Base-by-base conservation (phyloP, 78 protist genomes). In the Bigelowiella natans region DNA sequence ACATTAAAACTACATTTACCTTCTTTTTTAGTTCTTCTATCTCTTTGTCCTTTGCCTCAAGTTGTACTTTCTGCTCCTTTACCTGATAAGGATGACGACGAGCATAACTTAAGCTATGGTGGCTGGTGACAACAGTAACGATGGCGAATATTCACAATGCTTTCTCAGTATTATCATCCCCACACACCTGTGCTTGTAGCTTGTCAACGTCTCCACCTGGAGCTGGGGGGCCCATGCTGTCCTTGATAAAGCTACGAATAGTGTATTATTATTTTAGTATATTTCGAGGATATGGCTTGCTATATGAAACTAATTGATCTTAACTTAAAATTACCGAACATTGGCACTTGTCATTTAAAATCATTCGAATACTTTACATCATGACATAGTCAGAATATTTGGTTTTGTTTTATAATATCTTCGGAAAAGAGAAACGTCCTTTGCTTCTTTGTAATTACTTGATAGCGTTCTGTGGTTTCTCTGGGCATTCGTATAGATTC, bases 381-480 rank as follows among this genome's bases (percentile, higher is more conserved):
- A n/a, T n/a, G n/a, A n/a, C n/a, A n/a, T n/a, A n/a, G n/a, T n/a
- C n/a, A n/a, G n/a, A n/a, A n/a, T n/a, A n/a, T n/a, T n/a, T n/a
- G n/a, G n/a, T n/a, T n/a, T n/a, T n/a, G n/a, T n/a, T n/a, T n/a
- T n/a, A n/a, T n/a, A n/a, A n/a, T n/a, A n/a, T n/a, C n/a, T n/a
- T n/a, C n/a, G n/a, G n/a, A n/a, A n/a, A n/a, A n/a, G n/a, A n/a
- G n/a, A n/a, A n/a, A n/a, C n/a, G n/a, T n/a, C n/a, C n/a, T n/a
- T n/a, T n/a, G n/a, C n/a, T n/a, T n/a, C n/a, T n/a, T n/a, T n/a
- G n/a, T 86, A 36, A 34, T 38, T 37, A 88, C 89, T 88, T 39
- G 1, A 88, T 36, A 31, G 89, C 89, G 2, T 88, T 88, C 38
- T 40, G n/a, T 18, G 89, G 89, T 1, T 37, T 36, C 73, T 88